phyloP scores from a whole-genome alignment of 345 rosid species.

The Bruguiera sexangula region DNA sequence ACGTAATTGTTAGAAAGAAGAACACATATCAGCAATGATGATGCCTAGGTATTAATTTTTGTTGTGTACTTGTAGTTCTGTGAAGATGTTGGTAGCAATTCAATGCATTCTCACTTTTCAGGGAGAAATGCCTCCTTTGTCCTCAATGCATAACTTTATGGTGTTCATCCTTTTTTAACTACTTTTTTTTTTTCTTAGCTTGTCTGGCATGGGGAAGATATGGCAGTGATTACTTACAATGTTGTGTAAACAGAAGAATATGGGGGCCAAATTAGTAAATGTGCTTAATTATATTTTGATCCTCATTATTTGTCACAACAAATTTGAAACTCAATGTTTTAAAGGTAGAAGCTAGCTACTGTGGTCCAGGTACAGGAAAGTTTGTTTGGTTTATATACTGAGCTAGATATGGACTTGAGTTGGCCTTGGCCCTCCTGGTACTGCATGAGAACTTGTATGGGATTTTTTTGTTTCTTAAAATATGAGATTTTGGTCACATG shows the following conservation, averaged over 20 bases:
- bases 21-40: neutral
- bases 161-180: neutral
- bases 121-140: neutral
- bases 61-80: neutral
- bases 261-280: neutral
- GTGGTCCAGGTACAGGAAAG: neutral
- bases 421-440: neutral
- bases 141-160: neutral
- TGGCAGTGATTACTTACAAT: too few species aligned
- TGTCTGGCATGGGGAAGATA: too few species aligned
- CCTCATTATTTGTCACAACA: neutral
- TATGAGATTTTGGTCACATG: neutral
- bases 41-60: neutral
- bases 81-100: neutral
- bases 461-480: neutral
- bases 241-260: neutral
- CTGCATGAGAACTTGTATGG: neutral
- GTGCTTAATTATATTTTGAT: neutral
- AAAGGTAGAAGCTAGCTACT: neutral
- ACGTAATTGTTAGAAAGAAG: too few species aligned
- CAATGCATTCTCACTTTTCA: too few species aligned
- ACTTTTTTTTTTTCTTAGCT: too few species aligned
- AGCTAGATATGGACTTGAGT: neutral
- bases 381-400: too few species aligned
- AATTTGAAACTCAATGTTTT: neutral